Base-by-base conservation (phyloP, 257 asterid species). In the Nicotiana tabacum region DNA sequence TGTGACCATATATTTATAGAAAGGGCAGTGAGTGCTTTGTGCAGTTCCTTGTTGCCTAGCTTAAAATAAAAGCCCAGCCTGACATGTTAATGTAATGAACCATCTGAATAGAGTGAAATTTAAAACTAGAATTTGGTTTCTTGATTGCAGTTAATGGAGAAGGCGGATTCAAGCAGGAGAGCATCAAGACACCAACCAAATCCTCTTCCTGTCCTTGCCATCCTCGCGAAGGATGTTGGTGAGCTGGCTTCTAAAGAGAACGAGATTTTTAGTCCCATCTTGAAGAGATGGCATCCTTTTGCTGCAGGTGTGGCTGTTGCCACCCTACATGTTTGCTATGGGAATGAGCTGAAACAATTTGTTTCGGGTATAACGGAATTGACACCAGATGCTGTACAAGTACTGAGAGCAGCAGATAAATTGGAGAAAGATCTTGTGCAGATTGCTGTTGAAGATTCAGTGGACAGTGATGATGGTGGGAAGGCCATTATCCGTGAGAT, bases 251-350 rank as follows among this genome's bases (percentile, higher is more conserved):
- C 80, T 70, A 90, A 94, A 77, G 99, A 96, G 90, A 92, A 92
- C 86, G 89, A 84, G 83, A 84, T 82, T 24, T 96, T 96, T 82
- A 96, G 99, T 84, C 98, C 98, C 78, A 90, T 93, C 88, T 86
- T 96, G 84, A 96, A 94, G 92, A 87, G 77, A 80, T 94, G 99
- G 99, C 99, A 96, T 90, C 98, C 99, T 37, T 90, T 96, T 84
- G 95, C 98, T 48, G 99, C 98, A 60, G 99, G 99, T 76, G 97
- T 93, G 83, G 98, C 97, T 79, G 98, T 94, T 85, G 99, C 99
- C 84, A 96, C 99, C 77, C 90, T 96, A 80, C 99, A 96, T 60
- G 87, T 91, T 70, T 96, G 98, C 88, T 94, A 91, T 43, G 98
- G 98, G 88, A 94, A 93, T 85, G 99, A 96, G 88, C 91, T 96